Evolutionary conservation across 2,329 filamentous ascomycete species (phyloP).

Genomic region (Colletotrichum orbiculare): DNA sequence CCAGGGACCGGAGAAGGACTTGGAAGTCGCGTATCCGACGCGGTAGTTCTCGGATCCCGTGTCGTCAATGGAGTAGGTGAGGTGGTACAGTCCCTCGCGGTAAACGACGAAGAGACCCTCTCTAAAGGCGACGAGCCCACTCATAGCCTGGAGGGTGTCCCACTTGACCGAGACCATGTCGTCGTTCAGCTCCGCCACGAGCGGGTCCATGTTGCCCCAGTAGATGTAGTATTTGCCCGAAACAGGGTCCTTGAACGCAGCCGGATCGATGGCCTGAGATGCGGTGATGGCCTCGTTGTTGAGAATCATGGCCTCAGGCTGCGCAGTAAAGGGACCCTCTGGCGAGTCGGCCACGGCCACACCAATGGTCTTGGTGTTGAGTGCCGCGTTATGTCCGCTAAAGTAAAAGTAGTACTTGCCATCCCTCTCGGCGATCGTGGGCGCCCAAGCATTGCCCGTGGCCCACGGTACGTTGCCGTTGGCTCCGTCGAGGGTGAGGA

Average conservation of each 20-base stretch:
- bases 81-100: constrained; percentile 56
- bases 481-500: constrained; percentile 57
- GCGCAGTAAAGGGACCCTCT: constrained; percentile 68
- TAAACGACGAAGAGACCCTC: constrained; percentile 57
- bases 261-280: constrained; percentile 68
- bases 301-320: constrained; percentile 63
- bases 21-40: constrained; percentile 57
- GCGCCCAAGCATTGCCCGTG: constrained; percentile 74
- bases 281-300: constrained; percentile 57
- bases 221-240: constrained; percentile 70
- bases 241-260: constrained; percentile 68
- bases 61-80: constrained; percentile 61
- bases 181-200: constrained; percentile 54
- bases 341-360: constrained; percentile 67
- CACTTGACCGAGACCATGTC: constrained; percentile 58
- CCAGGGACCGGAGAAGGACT: constrained; percentile 53
- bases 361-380: constrained; percentile 67
- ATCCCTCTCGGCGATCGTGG: constrained; percentile 68
- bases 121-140: constrained; percentile 55
- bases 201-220: constrained; percentile 63
- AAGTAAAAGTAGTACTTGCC: constrained; percentile 76
- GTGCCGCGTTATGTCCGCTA: constrained; percentile 61
- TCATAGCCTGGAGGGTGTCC: constrained; percentile 46
- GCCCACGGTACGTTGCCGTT: constrained; percentile 71
- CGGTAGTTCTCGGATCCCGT: constrained; percentile 58